A percentile compares a stretch with the other conserved stretches of the same genome.
Evolutionary conservation across 768 basidiomycete genomes (phyloP).

Genomic region (Erythrobasidium yunnanense): DNA sequence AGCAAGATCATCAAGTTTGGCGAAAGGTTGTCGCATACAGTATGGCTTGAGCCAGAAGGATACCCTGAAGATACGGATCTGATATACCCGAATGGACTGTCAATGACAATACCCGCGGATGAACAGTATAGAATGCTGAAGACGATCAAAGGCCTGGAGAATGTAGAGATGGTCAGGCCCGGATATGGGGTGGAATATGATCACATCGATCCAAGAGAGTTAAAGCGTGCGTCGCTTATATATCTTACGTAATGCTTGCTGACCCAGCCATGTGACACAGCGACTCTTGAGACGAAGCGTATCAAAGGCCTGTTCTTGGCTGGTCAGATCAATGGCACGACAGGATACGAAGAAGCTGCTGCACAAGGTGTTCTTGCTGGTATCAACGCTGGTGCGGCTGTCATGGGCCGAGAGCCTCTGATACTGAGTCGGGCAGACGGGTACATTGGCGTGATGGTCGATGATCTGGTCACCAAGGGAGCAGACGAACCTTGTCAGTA

Average conservation of each 20-base stretch:
- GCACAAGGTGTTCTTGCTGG: slow-evolving; percentile 82
- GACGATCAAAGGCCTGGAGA: slow-evolving; percentile 72
- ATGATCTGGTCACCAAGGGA: slow-evolving; percentile 77
- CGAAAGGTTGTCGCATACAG: slow-evolving; percentile 56
- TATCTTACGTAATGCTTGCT: not conserved
- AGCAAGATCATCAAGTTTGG: slow-evolving; percentile 72
- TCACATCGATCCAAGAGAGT: slow-evolving; percentile 70
- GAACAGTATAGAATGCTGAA: slow-evolving; percentile 71
- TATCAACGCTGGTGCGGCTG: slow-evolving; percentile 69
- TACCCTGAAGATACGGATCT: slow-evolving; percentile 77
- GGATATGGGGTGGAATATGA: slow-evolving; percentile 93
- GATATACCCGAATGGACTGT: slow-evolving; percentile 82
- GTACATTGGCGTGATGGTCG: slow-evolving; percentile 80
- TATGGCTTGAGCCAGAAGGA: slow-evolving; percentile 89
- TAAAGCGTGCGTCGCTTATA: slow-evolving; percentile 51
- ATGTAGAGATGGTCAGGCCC: slow-evolving; percentile 68
- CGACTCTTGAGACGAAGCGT: slow-evolving; percentile 73
- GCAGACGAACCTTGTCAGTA: slow-evolving; percentile 77
- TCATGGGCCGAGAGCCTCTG: slow-evolving; percentile 50
- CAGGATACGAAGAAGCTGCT: slow-evolving; percentile 88
- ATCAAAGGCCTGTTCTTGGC: slow-evolving; percentile 79
- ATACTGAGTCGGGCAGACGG: slow-evolving; percentile 71
- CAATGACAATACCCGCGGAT: slow-evolving; percentile 76
- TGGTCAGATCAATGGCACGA: slow-evolving; percentile 87
- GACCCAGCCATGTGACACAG: slow-evolving; percentile 41